Conservation (phyloP, 306 rosid species). For the Cicer judaicum region DNA sequence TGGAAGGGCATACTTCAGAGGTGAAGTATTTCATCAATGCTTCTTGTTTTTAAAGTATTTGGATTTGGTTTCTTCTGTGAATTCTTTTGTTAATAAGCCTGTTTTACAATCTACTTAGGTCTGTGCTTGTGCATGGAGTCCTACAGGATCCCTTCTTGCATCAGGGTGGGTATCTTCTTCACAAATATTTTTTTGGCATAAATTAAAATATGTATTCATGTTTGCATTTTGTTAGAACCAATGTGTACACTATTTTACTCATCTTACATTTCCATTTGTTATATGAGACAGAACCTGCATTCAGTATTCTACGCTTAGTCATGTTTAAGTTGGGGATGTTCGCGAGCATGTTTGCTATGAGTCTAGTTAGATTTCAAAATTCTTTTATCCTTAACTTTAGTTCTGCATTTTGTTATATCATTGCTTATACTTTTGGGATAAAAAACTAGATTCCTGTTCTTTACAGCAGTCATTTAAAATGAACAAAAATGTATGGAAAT, state of each 20-base stretch:
- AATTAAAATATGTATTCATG: constrained; percentile 1
- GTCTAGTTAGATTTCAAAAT: constrained; percentile 18
- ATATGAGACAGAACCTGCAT: constrained; percentile 3
- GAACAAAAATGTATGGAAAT: neutral
- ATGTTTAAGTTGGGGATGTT: neutral
- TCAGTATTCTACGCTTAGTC: constrained; percentile 20
- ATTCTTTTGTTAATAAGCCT: constrained; percentile 36
- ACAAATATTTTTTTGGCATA: constrained; percentile 26
- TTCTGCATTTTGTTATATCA: constrained; percentile 14
- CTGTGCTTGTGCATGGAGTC: constrained; percentile 99
- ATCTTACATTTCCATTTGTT: constrained; percentile 20
- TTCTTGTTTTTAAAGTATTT: neutral
- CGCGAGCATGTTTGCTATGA: neutral
- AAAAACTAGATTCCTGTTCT: constrained; percentile 14
- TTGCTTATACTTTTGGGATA: constrained; percentile 29
- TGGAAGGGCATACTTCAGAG: constrained; percentile 97
- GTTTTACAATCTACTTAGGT: constrained; percentile 63
- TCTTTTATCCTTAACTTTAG: neutral
- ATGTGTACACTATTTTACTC: neutral
- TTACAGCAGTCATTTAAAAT: neutral
- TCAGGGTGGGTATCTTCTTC: constrained; percentile 71
- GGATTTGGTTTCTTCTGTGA: constrained; percentile 21
- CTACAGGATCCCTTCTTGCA: constrained; percentile 92
- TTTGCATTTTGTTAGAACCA: neutral
- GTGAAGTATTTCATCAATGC: constrained; percentile 55